A percentile compares a stretch with the other conserved stretches of the same genome.
Conservation (phyloP, 768 basidiomycete species). For the Xerocomus spinulosus region DNA sequence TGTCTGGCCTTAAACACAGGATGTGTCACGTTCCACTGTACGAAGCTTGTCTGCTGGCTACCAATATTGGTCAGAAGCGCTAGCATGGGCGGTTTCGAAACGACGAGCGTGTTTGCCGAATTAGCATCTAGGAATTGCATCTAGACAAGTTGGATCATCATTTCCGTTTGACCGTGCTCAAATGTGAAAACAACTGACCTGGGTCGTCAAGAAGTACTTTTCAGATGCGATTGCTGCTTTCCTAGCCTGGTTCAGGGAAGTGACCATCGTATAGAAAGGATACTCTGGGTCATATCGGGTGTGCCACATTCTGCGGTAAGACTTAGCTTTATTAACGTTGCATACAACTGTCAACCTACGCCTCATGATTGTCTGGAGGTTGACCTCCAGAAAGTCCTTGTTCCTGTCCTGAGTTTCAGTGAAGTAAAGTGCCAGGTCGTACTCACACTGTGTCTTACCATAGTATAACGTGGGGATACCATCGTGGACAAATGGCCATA, state of each 20-base stretch:
- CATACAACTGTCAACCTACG: slow-evolving; percentile 29
- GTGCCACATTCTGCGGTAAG: slow-evolving; percentile 52
- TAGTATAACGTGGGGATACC: slow-evolving; percentile 52
- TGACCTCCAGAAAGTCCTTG: slow-evolving; percentile 44
- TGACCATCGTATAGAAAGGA: slow-evolving; percentile 44
- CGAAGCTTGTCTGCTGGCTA: slow-evolving; percentile 27
- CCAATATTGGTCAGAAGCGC: slow-evolving; percentile 55
- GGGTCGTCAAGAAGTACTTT: slow-evolving; percentile 42
- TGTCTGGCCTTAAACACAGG: slow-evolving; percentile 39
- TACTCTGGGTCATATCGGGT: slow-evolving; percentile 49
- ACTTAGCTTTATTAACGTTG: slow-evolving; percentile 1
- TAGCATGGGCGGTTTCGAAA: slow-evolving; percentile 55
- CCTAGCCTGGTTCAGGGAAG: slow-evolving; percentile 48
- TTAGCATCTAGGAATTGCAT: slow-evolving; percentile 42
- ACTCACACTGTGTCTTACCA: slow-evolving; percentile 23
- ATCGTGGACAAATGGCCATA: slow-evolving; percentile 48
- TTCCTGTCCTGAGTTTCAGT: slow-evolving; percentile 38
- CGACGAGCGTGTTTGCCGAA: slow-evolving; percentile 37
- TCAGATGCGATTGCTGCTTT: slow-evolving; percentile 44
- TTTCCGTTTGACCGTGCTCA: background rate
- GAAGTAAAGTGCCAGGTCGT: background rate
- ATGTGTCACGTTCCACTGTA: slow-evolving; percentile 42
- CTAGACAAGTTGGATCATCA: slow-evolving; percentile 26
- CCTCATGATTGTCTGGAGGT: slow-evolving; percentile 48
- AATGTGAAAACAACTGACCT: slow-evolving; percentile 31